Evolutionary conservation across 2,329 filamentous ascomycete species (phyloP).

Genomic region (Colletotrichum viniferum): DNA sequence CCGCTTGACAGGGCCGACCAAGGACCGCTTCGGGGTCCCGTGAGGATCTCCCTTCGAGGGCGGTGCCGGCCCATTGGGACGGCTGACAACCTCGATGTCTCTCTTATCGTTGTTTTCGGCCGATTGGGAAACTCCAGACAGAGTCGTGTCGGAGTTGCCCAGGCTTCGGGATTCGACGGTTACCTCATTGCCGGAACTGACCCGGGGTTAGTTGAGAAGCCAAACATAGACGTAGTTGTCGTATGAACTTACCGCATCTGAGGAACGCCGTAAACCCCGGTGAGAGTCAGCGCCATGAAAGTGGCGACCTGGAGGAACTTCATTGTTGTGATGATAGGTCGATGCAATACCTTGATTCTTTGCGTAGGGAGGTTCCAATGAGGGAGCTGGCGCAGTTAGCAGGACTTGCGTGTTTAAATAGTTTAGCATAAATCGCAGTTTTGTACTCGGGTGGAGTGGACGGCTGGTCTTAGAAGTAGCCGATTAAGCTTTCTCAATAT

Average conservation of each 20-base stretch:
- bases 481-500: neutral
- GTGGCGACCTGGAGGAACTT: neutral
- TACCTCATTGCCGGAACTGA: neutral
- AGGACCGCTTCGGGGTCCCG: neutral
- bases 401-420: neutral
- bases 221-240: neutral
- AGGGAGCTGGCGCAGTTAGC: neutral
- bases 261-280: neutral
- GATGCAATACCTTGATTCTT: neutral
- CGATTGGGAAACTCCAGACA: neutral
- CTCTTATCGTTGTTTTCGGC: neutral
- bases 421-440: neutral
- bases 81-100: neutral
- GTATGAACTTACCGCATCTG: neutral
- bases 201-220: neutral
- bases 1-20: neutral
- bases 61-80: neutral
- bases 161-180: neutral
- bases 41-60: neutral
- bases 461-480: neutral
- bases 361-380: accelerated
- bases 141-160: neutral
- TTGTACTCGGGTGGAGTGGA: neutral
- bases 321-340: neutral
- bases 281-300: neutral